A percentile compares a stretch with the other conserved stretches of the same genome.
These are phyloP conservation scores for Annulohypoxylon bovei DNA, from an alignment of 495 filamentous ascomycete species.

Conservation along the genomic window DNA sequence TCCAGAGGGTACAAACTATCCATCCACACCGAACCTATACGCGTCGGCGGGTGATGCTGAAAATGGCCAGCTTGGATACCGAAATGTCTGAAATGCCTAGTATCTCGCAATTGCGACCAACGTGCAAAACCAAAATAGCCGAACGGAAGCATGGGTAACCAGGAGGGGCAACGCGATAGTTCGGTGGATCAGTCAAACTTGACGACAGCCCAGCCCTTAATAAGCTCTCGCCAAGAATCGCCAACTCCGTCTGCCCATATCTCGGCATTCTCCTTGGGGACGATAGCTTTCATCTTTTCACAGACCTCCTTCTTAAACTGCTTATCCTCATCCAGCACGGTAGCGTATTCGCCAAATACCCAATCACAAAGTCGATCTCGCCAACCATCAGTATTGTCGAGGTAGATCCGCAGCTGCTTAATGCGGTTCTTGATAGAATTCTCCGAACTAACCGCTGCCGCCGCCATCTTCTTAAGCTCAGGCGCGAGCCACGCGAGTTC, in stretches of 20 bases:
- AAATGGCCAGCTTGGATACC: background rate
- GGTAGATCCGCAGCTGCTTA: conserved; percentile 43
- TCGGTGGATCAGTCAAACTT: conserved; percentile 30
- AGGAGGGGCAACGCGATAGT: background rate
- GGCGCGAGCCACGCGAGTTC: conserved; percentile 50
- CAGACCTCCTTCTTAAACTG: conserved; percentile 29
- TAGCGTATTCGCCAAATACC: conserved; percentile 28
- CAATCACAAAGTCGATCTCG: conserved; percentile 45
- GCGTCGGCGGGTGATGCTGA: background rate
- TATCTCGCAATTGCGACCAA: background rate
- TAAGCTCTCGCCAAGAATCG: conserved; percentile 39
- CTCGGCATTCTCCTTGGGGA: conserved; percentile 30
- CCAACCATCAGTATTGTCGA: conserved; percentile 52
- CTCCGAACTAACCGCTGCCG: conserved; percentile 42
- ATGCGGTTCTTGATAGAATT: conserved; percentile 46
- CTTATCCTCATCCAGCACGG: background rate
- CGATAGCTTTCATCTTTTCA: conserved; percentile 18
- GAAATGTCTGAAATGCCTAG: background rate
- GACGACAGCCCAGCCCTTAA: conserved; percentile 37
- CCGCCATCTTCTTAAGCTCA: conserved; percentile 51
- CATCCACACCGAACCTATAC: background rate
- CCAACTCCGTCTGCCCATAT: conserved; percentile 32
- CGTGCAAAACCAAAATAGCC: background rate
- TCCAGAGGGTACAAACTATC: background rate
- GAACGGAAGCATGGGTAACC: background rate